phyloP scores from a whole-genome alignment of 495 filamentous ascomycete species.

The Wilcoxina mikolae region DNA sequence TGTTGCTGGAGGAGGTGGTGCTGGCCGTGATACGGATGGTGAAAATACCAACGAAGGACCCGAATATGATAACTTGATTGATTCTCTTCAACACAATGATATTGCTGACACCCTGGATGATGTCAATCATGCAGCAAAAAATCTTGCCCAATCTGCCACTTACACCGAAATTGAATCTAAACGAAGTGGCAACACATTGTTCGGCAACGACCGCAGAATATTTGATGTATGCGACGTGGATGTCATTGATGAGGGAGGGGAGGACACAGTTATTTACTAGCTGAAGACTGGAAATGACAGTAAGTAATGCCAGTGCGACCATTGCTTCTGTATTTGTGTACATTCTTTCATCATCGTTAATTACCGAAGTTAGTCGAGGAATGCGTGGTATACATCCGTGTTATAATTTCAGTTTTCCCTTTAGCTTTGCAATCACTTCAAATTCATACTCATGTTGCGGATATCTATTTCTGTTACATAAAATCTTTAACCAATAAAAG shows the following conservation, averaged over 20 bases:
- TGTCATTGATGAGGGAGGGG: constrained; percentile 56
- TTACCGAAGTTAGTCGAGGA: too few relatives aligned
- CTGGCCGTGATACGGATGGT: neutral
- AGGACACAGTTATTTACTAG: constrained; percentile 80
- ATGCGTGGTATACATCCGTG: too few relatives aligned
- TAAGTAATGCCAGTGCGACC: too few relatives aligned
- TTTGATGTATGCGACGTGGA: constrained; percentile 50
- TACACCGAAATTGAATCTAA: neutral
- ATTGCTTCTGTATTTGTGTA: too few relatives aligned
- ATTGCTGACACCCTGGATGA: constrained; percentile 10
- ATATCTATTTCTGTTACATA: too few relatives aligned
- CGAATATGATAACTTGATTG: neutral
- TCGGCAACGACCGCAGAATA: constrained; percentile 11
- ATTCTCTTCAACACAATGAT: neutral
- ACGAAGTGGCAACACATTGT: neutral
- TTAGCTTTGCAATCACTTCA: too few relatives aligned
- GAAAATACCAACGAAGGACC: neutral
- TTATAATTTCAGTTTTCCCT: too few relatives aligned
- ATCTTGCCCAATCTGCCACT: neutral
- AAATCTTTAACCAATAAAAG: too few relatives aligned
- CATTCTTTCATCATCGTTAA: too few relatives aligned
- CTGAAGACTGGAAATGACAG: too few relatives aligned
- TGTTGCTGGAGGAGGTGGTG: neutral
- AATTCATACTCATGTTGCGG: too few relatives aligned
- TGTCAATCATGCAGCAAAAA: neutral